Evolutionary conservation across 1,139 yeast species (phyloP), one percentile per base, ranked within the genome.

Genomic region (Blastobotrys capitulatus): DNA sequence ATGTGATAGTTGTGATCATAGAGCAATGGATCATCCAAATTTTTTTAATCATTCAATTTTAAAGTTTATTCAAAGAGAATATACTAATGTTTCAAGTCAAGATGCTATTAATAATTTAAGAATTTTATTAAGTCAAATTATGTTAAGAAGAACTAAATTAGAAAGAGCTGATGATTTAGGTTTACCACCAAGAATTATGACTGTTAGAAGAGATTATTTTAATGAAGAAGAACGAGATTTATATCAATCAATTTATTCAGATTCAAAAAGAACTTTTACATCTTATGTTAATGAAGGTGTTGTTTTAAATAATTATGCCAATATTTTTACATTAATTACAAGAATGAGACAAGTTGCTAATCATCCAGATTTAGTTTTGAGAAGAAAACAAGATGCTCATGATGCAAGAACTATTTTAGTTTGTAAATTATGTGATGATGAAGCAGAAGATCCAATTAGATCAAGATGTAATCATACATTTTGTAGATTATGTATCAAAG

Each of bases 81-180:
- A 96, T 38, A 80, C 84, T 37, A 82, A 78, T 55, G 94, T 89
- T 27, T 90, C 83, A 50, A 96, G 96, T 9, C 72, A 78, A 36
- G 79, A 78, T 38, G 86, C 95, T 48, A 89, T 92, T 70, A 74
- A 76, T 44, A 82, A 88, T 55, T 79, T 92, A 59, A 86, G 95
- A 57, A 66, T 79, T 16, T 68, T 92, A 37, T 71, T 92, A 59
- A 76, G 80, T 50, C 87, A 86, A 57, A 76, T 90, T 42, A 89
- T 94, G 97, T 72, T 92, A 54, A 76, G 99, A 63, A 79, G 99
- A 68, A 92, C 99, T 0, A 94, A 92, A 64, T 76, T 90, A 8
- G 97, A 94, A 67, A 76, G 97, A 47, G 97, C 98, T 0, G 98
- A 92, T 65, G 99, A 92, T 70, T 74, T 92, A 57, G 99, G 98